Evolutionary conservation across 169 alveolate genomes (phyloP).

Genomic region (Plasmodium coatneyi): DNA sequence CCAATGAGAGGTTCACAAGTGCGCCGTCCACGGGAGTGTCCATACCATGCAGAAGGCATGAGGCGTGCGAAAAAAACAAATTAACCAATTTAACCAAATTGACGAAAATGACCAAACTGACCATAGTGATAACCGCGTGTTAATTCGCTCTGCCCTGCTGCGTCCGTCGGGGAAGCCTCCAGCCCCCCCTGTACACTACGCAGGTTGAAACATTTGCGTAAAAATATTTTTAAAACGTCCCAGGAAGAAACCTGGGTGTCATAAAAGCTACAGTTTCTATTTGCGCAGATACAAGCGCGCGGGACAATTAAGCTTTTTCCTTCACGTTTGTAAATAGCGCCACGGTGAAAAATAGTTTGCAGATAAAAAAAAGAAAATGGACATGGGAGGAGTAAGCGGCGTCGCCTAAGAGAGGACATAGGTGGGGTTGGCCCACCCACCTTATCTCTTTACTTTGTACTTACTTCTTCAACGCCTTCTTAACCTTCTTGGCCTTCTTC

Average conservation of each 20-base stretch:
- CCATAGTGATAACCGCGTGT: background rate
- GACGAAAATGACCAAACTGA: background rate
- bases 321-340: background rate
- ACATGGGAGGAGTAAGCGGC: background rate
- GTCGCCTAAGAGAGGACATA: background rate
- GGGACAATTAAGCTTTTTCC: background rate
- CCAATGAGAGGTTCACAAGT: too few relatives aligned
- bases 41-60: background rate
- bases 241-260: background rate
- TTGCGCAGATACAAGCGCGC: background rate
- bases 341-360: background rate
- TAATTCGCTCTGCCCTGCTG: background rate
- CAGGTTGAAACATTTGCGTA: background rate
- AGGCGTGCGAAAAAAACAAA: background rate
- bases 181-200: background rate
- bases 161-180: too few relatives aligned
- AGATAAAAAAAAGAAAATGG: background rate
- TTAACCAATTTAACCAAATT: background rate
- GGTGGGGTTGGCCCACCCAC: background rate
- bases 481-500: constrained; percentile 33
- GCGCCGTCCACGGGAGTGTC: background rate
- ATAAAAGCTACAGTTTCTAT: background rate
- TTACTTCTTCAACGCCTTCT: constrained; percentile 13
- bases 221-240: background rate
- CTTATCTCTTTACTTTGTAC: too few relatives aligned